phyloP scores from a whole-genome alignment of 129 eudicot species.

The Smallanthus sonchifolius region DNA sequence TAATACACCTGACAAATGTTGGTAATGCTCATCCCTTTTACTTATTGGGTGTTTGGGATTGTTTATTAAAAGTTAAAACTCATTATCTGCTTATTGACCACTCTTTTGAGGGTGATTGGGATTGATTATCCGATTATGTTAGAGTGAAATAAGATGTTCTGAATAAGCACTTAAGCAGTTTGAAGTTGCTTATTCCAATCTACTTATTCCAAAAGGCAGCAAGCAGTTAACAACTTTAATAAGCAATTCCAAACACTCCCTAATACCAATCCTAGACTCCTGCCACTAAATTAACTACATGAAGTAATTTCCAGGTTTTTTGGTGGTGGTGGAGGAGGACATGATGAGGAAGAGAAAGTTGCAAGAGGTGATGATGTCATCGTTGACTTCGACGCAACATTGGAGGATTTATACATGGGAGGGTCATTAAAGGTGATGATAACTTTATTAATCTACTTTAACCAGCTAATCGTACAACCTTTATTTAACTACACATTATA shows the following conservation, averaged over 20 bases:
- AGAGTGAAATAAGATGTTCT: not conserved
- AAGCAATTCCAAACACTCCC: not conserved
- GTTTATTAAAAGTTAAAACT: not conserved
- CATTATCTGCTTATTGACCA: not conserved
- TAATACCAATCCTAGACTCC: not conserved
- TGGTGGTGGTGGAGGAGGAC: slow-evolving; percentile 76
- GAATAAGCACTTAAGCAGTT: not conserved
- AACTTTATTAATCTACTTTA: not conserved
- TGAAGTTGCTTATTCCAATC: not conserved
- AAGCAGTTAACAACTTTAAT: not conserved
- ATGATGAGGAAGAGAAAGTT: slow-evolving; percentile 82
- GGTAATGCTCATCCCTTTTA: not conserved
- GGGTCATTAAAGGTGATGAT: slow-evolving; percentile 78
- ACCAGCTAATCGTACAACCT: not conserved
- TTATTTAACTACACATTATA: not conserved
- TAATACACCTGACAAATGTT: not conserved
- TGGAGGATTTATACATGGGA: slow-evolving; percentile 98
- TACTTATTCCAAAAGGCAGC: not conserved
- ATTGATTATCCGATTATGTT: not conserved
- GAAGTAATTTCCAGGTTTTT: slow-evolving; percentile 56
- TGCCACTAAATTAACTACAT: not conserved
- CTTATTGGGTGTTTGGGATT: not conserved
- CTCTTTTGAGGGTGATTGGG: not conserved
- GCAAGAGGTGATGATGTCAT: slow-evolving; percentile 96
- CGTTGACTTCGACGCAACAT: slow-evolving; percentile 81